These are phyloP conservation scores for Curvularia verruculosa DNA, from an alignment of 2,329 filamentous ascomycete species.

Conservation along the genomic window DNA sequence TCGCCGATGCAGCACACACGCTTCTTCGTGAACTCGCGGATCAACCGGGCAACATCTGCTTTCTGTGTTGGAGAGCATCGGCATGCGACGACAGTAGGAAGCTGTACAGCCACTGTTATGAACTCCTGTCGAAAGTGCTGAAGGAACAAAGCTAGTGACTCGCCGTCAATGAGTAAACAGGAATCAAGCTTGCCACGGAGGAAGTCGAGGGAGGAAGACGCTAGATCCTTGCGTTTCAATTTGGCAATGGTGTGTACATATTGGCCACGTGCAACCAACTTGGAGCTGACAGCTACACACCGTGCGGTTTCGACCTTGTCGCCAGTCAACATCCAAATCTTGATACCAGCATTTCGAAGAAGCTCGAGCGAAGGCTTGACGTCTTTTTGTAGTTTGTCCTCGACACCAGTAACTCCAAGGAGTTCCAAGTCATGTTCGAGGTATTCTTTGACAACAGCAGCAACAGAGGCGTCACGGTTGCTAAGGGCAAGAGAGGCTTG, in stretches of 20 bases:
- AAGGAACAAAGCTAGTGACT: conserved; percentile 83
- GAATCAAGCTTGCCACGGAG: conserved; percentile 83
- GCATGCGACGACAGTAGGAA: conserved; percentile 93
- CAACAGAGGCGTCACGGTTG: conserved; percentile 81
- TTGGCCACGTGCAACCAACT: conserved; percentile 90
- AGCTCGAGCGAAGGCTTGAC: conserved; percentile 96
- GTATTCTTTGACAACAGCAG: conserved; percentile 76
- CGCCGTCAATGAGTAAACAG: conserved; percentile 92
- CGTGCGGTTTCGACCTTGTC: conserved; percentile 98
- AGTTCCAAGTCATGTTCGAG: conserved; percentile 90
- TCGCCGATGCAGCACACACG: conserved; percentile 97
- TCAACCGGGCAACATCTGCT: conserved; percentile 88
- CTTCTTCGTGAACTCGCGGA: conserved; percentile 90
- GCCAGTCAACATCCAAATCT: conserved; percentile 99
- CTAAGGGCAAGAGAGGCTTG: conserved; percentile 81
- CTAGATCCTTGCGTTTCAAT: conserved; percentile 80
- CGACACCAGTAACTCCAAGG: conserved; percentile 95
- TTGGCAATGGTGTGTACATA: conserved; percentile 94
- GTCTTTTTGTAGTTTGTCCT: conserved; percentile 93
- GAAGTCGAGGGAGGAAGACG: conserved; percentile 87
- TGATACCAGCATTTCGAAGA: conserved; percentile 94
- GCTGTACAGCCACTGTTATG: conserved; percentile 81
- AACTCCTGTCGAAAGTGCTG: conserved; percentile 83
- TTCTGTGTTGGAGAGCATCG: conserved; percentile 97
- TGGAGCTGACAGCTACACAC: conserved; percentile 93